phyloP scores from a whole-genome alignment of 1,284 basidiomycete genomes.

The Trametes hirsuta region DNA sequence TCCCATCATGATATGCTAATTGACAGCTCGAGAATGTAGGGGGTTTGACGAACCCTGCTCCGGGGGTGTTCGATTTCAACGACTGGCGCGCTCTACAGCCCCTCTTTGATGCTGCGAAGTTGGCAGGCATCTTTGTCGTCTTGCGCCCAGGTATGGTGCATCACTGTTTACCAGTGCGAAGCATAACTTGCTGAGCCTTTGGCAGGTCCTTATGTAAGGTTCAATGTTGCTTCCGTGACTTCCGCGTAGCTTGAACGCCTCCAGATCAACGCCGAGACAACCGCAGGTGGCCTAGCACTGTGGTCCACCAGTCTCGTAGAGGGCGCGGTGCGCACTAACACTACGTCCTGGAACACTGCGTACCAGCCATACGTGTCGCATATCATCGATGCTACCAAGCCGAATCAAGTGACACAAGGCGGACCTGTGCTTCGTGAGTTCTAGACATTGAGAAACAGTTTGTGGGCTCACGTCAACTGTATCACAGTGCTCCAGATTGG shows the following conservation, averaged over 20 bases:
- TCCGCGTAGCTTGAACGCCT: constrained; percentile 19
- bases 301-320: constrained; percentile 75
- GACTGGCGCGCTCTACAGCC: constrained; percentile 73
- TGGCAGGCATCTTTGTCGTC: constrained; percentile 50
- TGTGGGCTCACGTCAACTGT: neutral
- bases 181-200: neutral
- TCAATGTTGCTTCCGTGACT: neutral
- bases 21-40: constrained; percentile 17
- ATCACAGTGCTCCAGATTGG: constrained; percentile 68
- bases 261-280: constrained; percentile 83
- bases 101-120: constrained; percentile 50
- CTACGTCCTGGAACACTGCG: constrained; percentile 64
- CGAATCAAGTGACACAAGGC: constrained; percentile 70
- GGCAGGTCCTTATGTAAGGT: constrained; percentile 32
- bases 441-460: neutral
- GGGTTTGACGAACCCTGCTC: constrained; percentile 76
- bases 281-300: constrained; percentile 78
- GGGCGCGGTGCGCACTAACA: constrained; percentile 69
- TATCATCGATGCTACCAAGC: constrained; percentile 61
- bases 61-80: constrained; percentile 73
- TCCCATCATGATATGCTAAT: neutral
- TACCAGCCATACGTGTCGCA: constrained; percentile 74
- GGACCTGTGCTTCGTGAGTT: constrained; percentile 74
- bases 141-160: constrained; percentile 43
- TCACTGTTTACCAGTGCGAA: neutral